Conservation (phyloP, 2,329 filamentous ascomycete genomes). For the Curvularia hawaiiensis region DNA sequence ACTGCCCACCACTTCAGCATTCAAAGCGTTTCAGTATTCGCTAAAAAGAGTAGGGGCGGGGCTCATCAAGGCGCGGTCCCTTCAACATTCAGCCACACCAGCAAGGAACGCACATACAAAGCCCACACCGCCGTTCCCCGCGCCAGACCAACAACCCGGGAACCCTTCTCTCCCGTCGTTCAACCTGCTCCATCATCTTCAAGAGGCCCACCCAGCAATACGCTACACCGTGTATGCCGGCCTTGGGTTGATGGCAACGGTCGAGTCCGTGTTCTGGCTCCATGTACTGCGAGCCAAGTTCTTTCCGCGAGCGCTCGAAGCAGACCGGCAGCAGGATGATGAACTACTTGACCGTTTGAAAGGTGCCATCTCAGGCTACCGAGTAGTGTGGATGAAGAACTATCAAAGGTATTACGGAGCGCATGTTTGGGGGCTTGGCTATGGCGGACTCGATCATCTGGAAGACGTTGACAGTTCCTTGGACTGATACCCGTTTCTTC, state of each 20-base stretch:
- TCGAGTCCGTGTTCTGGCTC: constrained; percentile 38
- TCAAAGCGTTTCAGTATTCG: background rate
- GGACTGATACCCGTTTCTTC: background rate
- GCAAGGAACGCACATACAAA: background rate
- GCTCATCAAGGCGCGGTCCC: background rate
- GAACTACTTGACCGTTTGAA: constrained; percentile 16
- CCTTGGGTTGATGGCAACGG: constrained; percentile 27
- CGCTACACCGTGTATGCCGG: constrained; percentile 35
- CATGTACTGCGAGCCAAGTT: constrained; percentile 34
- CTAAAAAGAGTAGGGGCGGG: background rate
- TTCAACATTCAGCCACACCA: background rate
- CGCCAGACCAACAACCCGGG: background rate
- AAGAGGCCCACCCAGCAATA: constrained; percentile 16
- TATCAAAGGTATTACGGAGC: constrained; percentile 27
- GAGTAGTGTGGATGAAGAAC: constrained; percentile 25
- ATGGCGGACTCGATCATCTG: constrained; percentile 19
- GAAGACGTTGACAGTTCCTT: constrained; percentile 1
- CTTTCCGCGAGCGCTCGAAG: constrained; percentile 23
- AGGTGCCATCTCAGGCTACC: constrained; percentile 17
- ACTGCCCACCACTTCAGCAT: background rate
- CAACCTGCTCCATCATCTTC: constrained; percentile 27
- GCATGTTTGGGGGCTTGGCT: constrained; percentile 29
- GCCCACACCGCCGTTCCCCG: background rate
- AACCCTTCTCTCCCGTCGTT: constrained; percentile 16
- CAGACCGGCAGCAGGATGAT: constrained; percentile 23